A percentile compares a stretch with the other conserved stretches of the same genome.
phyloP scores from a whole-genome alignment of 768 basidiomycete genomes.

The Exidia glandulosa region DNA sequence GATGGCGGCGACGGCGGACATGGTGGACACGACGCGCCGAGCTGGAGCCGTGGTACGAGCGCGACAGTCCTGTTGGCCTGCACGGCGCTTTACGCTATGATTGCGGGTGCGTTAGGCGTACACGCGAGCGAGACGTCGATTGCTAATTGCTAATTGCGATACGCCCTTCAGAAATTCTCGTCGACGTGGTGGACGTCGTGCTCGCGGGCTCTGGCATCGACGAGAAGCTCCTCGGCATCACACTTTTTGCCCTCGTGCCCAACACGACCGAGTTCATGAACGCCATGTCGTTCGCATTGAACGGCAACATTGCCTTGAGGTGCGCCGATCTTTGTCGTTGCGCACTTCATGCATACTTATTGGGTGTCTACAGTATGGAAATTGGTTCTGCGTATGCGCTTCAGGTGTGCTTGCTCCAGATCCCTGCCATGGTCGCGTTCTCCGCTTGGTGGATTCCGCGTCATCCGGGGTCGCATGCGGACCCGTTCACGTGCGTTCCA shows the following conservation, averaged over 20 bases:
- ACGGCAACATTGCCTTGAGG: conserved; percentile 95
- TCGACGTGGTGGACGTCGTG: conserved; percentile 92
- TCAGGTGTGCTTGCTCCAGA: conserved; percentile 94
- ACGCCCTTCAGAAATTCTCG: conserved; percentile 63
- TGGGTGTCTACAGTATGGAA: conserved; percentile 88
- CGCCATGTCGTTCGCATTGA: conserved; percentile 93
- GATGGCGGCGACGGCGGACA: conserved; percentile 42
- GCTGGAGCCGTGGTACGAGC: conserved; percentile 86
- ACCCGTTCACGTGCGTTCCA: conserved; percentile 93
- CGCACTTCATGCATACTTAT: not conserved
- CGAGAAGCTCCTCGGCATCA: conserved; percentile 95
- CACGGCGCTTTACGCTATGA: conserved; percentile 86
- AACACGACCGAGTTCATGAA: conserved; percentile 99
- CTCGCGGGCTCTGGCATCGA: conserved; percentile 85
- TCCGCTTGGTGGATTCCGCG: conserved; percentile 88
- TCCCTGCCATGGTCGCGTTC: conserved; percentile 98
- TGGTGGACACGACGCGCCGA: conserved; percentile 88
- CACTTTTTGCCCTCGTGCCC: conserved; percentile 92
- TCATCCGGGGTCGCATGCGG: conserved; percentile 74
- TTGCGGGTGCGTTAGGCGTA: conserved; percentile 64
- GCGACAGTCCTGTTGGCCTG: conserved; percentile 83
- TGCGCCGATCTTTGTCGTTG: conserved; percentile 21
- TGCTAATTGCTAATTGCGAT: conserved; percentile 1
- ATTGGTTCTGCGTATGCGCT: conserved; percentile 98
- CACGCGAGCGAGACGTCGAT: not conserved